These are phyloP conservation scores for Cunninghamia lanceolata DNA, from an alignment of 75 land plant genomes.

Conservation along the genomic window DNA sequence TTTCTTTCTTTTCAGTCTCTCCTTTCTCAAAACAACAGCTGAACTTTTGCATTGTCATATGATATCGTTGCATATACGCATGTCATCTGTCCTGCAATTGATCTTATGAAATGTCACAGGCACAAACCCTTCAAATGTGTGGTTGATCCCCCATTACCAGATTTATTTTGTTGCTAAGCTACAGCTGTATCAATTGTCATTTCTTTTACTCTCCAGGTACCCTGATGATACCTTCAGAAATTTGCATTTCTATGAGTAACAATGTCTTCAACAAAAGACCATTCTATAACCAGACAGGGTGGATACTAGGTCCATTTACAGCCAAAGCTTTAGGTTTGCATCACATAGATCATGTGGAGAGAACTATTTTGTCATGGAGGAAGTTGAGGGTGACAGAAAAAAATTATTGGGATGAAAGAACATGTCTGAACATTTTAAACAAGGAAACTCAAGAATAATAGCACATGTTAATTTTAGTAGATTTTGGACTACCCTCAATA, in stretches of 20 bases:
- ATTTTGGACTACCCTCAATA: no score
- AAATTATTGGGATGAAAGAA: no score
- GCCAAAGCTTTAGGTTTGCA: neutral
- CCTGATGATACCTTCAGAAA: neutral
- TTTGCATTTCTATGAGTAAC: no score
- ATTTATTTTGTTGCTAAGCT: neutral
- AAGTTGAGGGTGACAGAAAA: neutral
- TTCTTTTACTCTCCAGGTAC: neutral
- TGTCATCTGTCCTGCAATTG: neutral
- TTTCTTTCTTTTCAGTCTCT: neutral
- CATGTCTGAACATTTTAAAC: no score
- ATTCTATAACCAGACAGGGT: neutral
- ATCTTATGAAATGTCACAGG: neutral
- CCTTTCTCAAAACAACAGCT: neutral
- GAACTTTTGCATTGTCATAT: no score
- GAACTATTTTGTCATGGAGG: neutral
- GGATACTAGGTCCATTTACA: neutral
- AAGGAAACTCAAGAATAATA: no score
- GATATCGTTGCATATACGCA: no score
- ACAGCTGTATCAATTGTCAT: neutral
- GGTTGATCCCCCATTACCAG: neutral
- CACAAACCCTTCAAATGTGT: neutral
- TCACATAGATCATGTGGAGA: neutral
- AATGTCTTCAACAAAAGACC: neutral
- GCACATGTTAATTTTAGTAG: no score